These are phyloP conservation scores for Pseudopithomyces chartarum DNA, from an alignment of 2,329 filamentous ascomycete genomes.

Conservation along the genomic window DNA sequence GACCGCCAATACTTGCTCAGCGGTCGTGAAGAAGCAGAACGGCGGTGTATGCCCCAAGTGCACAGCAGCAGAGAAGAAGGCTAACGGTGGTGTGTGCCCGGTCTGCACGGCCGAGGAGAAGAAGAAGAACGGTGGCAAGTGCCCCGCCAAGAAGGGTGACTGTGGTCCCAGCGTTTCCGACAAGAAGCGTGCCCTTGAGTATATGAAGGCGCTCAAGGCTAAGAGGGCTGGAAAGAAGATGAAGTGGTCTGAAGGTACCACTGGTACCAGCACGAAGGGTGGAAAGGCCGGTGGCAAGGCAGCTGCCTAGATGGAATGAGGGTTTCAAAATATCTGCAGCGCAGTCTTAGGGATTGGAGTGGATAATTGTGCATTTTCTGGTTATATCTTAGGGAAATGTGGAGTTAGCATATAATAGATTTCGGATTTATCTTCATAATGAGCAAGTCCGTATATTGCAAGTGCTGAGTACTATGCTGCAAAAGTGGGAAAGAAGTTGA, in stretches of 20 bases:
- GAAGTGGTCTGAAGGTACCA: background rate
- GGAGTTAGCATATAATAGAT: too few relatives aligned
- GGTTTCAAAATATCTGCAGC: too few relatives aligned
- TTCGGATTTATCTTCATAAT: too few relatives aligned
- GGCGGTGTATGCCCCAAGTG: background rate
- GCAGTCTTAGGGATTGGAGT: too few relatives aligned
- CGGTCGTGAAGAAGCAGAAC: background rate
- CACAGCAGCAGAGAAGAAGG: background rate
- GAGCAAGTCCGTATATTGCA: too few relatives aligned
- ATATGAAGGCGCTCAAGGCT: background rate
- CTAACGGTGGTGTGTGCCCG: background rate
- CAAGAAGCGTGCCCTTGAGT: background rate
- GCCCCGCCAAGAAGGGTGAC: background rate
- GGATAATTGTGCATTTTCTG: too few relatives aligned
- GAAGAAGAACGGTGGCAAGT: slow-evolving; percentile 2
- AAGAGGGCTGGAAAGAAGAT: slow-evolving; percentile 4
- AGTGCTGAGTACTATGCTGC: too few relatives aligned
- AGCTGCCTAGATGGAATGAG: too few relatives aligned
- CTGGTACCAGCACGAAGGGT: background rate
- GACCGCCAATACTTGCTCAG: background rate
- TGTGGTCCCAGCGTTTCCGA: background rate
- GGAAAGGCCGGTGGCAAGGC: background rate
- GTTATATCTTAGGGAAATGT: too few relatives aligned
- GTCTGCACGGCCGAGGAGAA: background rate
- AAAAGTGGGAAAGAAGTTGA: too few relatives aligned